Evolutionary conservation across 2,329 filamentous ascomycete genomes (phyloP), one percentile per base, ranked within the genome.

Genomic region (Alternaria gansuensis): DNA sequence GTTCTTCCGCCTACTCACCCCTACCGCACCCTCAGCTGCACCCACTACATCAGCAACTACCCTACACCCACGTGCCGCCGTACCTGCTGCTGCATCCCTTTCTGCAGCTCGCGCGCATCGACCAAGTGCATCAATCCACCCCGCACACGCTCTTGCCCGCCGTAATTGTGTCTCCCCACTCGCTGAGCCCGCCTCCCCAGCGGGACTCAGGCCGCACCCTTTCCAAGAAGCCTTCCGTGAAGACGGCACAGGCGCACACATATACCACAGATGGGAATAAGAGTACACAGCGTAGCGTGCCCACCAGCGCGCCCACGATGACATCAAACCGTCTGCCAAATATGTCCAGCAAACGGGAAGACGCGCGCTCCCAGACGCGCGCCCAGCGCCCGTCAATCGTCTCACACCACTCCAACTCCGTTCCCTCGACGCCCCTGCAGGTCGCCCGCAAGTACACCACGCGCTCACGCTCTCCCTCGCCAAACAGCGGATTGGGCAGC

Each of bases 341-440:
- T 37, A 74, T 75, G 69, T 65, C 61, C 36, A 66, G 63, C 65
- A 76, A 72, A 63, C 68, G 65, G 50, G 66, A 71, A 8, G 71
- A 77, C 31, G 59, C 59, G 29, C 57, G 41, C 28, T 11, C 63
- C 14, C 64, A 64, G 53, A 60, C 68, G 39, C 70, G 71, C 43
- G 52, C 64, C 28, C 69, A 80, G 75, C 79, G 84, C 65, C 80
- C 83, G 59, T 79, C 84, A 63, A 78, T 86, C 65, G 79, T 79
- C 58, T 85, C 83, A 45, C 87, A 88, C 51, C 87, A 96, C 74
- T 96, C 94, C 24, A 96, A 85, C 75, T 98, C 94, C 8, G 91
- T 97, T 48, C 94, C 94, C 1, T 96, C 94, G 1, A 98, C 94
- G 3, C 95, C 94, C 8, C 91, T 94, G 73, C 93, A 97, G 76